phyloP scores from a whole-genome alignment of 2,329 filamentous ascomycete genomes.

The Stachybotrys echinatus region DNA sequence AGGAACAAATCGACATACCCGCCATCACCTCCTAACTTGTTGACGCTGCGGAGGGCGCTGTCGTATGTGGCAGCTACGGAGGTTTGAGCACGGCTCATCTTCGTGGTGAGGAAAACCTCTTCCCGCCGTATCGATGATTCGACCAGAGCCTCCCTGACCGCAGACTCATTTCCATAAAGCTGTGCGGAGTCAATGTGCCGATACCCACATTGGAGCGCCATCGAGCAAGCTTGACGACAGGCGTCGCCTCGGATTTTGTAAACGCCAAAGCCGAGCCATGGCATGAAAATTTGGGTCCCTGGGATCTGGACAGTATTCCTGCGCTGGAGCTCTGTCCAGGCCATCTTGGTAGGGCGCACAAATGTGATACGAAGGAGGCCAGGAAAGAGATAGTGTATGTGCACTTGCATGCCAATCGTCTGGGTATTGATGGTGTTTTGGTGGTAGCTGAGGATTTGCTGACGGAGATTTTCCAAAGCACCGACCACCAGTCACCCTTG shows the following conservation, averaged over 20 bases:
- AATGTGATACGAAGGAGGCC: too few species aligned
- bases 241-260: slow-evolving; percentile 52
- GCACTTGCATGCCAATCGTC: too few species aligned
- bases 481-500: background rate
- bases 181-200: slow-evolving; percentile 61
- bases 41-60: slow-evolving; percentile 55
- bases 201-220: slow-evolving; percentile 54
- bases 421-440: background rate
- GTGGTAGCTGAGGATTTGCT: too few species aligned
- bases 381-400: too few species aligned
- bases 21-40: slow-evolving; percentile 49
- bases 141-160: slow-evolving; percentile 60
- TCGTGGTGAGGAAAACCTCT: slow-evolving; percentile 66
- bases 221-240: slow-evolving; percentile 53
- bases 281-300: slow-evolving; percentile 37
- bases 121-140: slow-evolving; percentile 49
- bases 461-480: background rate
- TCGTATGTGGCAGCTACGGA: slow-evolving; percentile 50
- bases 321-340: slow-evolving; percentile 7
- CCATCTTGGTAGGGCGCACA: background rate
- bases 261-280: slow-evolving; percentile 66
- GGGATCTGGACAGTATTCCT: slow-evolving; percentile 14
- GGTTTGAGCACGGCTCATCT: slow-evolving; percentile 49
- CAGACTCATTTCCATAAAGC: slow-evolving; percentile 60
- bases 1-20: slow-evolving; percentile 69